A percentile compares a stretch with the other conserved stretches of the same genome.
These are phyloP conservation scores for Plantago ovata DNA, from an alignment of 257 asterid species.

Conservation along the genomic window DNA sequence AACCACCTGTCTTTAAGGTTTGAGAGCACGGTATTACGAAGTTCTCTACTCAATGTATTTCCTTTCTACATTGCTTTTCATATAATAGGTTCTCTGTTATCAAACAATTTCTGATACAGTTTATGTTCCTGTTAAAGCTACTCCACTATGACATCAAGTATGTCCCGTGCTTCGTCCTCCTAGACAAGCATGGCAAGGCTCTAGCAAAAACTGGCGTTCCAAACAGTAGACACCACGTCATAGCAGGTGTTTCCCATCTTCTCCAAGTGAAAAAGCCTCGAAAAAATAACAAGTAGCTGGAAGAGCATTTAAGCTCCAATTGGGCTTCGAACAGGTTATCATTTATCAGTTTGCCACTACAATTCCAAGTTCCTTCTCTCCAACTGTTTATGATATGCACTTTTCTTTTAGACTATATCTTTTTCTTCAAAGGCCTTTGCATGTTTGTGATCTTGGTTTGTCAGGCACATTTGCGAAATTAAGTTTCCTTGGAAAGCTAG, in stretches of 20 bases:
- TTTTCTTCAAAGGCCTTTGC: no score
- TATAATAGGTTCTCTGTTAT: background rate
- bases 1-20: background rate
- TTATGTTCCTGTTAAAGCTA: constrained; percentile 41
- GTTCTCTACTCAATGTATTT: background rate
- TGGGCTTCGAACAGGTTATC: background rate
- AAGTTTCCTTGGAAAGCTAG: no score
- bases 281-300: constrained; percentile 5
- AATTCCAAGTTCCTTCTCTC: no score
- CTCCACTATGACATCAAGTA: constrained; percentile 77
- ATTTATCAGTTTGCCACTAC: no score
- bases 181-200: constrained; percentile 70
- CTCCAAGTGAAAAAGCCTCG: constrained; percentile 51
- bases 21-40: background rate
- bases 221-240: constrained; percentile 60
- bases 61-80: background rate
- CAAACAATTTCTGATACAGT: constrained; percentile 4
- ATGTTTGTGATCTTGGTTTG: no score
- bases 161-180: constrained; percentile 85
- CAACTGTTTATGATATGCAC: no score
- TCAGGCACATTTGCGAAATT: no score
- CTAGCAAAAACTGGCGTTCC: constrained; percentile 82
- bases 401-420: no score
- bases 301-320: background rate
- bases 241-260: constrained; percentile 82